Evolutionary conservation across 2,329 filamentous ascomycete species (phyloP).

Genomic region (Paecilomyces formosus): DNA sequence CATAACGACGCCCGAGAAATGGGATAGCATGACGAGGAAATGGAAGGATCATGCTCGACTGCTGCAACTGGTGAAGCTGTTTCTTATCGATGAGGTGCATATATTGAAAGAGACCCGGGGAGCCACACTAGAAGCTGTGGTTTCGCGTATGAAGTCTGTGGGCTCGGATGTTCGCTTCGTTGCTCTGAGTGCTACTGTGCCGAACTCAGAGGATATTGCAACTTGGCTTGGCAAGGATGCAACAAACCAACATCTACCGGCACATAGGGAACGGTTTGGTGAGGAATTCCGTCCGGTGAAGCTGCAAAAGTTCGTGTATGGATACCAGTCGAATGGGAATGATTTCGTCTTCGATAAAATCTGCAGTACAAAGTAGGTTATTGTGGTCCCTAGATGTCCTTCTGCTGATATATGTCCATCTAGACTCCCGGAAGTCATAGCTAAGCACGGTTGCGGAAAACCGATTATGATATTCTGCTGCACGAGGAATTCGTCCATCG

Average conservation of each 20-base stretch:
- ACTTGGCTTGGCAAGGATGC: conserved; percentile 66
- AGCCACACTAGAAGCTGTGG: conserved; percentile 73
- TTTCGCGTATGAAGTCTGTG: conserved; percentile 80
- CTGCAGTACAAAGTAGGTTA: conserved; percentile 51
- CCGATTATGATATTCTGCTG: conserved; percentile 80
- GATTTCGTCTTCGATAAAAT: conserved; percentile 70
- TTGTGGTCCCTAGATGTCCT: neutral
- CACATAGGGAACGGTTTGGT: conserved; percentile 62
- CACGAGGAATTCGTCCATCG: conserved; percentile 62
- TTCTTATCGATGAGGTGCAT: conserved; percentile 83
- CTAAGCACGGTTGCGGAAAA: conserved; percentile 60
- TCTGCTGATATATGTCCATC: conserved; percentile 4
- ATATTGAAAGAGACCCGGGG: conserved; percentile 74
- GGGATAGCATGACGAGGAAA: conserved; percentile 81
- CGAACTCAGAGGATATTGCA: conserved; percentile 74
- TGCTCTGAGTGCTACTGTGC: conserved; percentile 74
- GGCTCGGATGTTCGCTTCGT: conserved; percentile 70
- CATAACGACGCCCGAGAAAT: conserved; percentile 82
- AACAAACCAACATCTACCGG: conserved; percentile 54
- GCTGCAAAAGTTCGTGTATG: conserved; percentile 68
- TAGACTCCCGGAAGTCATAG: conserved; percentile 60
- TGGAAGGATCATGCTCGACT: conserved; percentile 75
- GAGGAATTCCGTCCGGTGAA: conserved; percentile 75
- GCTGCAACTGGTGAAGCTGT: conserved; percentile 67
- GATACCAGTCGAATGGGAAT: conserved; percentile 57